These are phyloP conservation scores for Antitrichia curtipendula DNA, from an alignment of 225 moss, liverwort and hornwort species.

Conservation along the genomic window DNA sequence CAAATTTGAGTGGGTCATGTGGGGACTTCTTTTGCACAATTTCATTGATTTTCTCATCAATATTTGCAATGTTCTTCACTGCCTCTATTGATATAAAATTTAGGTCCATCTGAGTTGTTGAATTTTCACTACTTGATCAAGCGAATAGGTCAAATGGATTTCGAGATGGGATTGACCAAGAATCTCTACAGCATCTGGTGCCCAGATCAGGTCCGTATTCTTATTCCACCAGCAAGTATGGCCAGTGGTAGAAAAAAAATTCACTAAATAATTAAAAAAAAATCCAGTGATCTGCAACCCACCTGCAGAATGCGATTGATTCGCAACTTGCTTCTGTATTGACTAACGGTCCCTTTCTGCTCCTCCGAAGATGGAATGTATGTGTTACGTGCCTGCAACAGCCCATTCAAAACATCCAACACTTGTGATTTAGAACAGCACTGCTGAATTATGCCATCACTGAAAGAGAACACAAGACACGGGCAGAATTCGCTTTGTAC, in stretches of 20 bases:
- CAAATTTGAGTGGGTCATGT: neutral
- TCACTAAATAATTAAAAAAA: neutral
- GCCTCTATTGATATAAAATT: neutral
- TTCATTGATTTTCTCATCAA: neutral
- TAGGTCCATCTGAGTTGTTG: too few species aligned
- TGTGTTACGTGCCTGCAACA: constrained; percentile 10
- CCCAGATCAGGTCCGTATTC: neutral
- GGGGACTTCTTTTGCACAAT: neutral
- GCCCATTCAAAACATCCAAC: neutral
- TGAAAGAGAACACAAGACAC: neutral
- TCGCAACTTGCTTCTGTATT: constrained; percentile 40
- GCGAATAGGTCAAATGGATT: neutral
- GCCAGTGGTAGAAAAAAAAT: neutral
- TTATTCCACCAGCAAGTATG: neutral
- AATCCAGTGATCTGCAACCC: neutral
- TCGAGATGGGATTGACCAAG: neutral
- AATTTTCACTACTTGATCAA: neutral
- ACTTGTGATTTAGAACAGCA: neutral
- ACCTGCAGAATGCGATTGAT: constrained; percentile 71
- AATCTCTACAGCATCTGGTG: neutral
- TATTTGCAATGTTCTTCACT: neutral
- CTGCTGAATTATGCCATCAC: neutral
- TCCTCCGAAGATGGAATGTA: constrained; percentile 29
- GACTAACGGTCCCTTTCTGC: constrained; percentile 21
- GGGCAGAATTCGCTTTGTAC: neutral